Evolutionary conservation across 495 filamentous ascomycete species (phyloP), one percentile per base, ranked within the genome.

Genomic region (Hypomontagnella submonticulosa): DNA sequence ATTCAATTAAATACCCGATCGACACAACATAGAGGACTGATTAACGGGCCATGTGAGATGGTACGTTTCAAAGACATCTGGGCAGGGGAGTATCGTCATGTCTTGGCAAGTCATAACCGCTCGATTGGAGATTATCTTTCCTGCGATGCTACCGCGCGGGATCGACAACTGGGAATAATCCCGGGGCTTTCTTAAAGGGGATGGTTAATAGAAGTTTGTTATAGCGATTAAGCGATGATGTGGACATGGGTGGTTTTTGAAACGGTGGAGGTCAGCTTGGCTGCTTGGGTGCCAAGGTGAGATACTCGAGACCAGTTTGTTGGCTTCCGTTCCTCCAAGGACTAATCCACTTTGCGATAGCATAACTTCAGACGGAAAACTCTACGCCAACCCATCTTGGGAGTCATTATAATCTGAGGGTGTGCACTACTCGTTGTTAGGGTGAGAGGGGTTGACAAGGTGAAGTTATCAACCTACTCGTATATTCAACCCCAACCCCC

Each of bases 131-230:
- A 7, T 12, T 47, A 15, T 36, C 18, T 41, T 44, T 30, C 57
- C 41, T 55, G 38, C 38, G 54, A 59, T 68, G 53, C 65, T 68
- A 63, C 65, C 65, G 65, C 65, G 54, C 65, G 59, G 23, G 65
- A 63, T 68, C 58, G 52, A 16, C 57, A 53, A 33, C 64, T 52
- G 13, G 57, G 51, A 15, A 20, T 8, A 9, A 19, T 19, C 57
- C 51, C 38, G 32, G 16, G 44, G 15, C 13, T 18, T 36, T 15
- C 19, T 46, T 47, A 62, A 53, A 41, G 48, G 19, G 52, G 41
- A 13, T 38, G 52, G 57, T 32, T 55, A 50, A 19, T 52, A 61
- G 37, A 57, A 57, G 36, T 48, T 15, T 42, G 47, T 3, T 15
- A 40, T 61, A 43, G 46, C 57, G 47, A 62, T 57, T 61, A 54